Evolutionary conservation across 2,329 filamentous ascomycete species (phyloP).

Genomic region (Tolypocladium guangdongense): DNA sequence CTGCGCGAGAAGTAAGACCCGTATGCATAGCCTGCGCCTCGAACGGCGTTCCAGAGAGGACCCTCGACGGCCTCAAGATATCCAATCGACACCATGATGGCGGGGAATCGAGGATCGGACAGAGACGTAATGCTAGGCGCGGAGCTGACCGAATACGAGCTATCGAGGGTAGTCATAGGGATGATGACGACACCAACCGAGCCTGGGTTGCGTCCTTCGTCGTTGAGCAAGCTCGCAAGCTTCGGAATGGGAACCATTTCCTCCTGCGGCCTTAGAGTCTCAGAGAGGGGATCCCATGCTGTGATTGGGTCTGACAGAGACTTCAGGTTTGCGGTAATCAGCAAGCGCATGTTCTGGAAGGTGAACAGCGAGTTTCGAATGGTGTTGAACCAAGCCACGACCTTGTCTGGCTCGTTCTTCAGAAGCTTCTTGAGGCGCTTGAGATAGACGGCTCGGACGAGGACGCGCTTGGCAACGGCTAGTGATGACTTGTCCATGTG

Average conservation of each 20-base stretch:
- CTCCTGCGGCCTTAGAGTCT: constrained; percentile 23
- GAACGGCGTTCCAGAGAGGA: constrained; percentile 85
- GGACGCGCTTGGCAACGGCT: constrained; percentile 63
- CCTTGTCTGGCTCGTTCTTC: constrained; percentile 60
- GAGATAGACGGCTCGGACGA: constrained; percentile 81
- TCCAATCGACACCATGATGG: constrained; percentile 76
- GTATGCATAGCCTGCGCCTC: constrained; percentile 88
- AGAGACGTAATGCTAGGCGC: constrained; percentile 65
- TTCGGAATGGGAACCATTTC: constrained; percentile 61
- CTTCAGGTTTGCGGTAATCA: constrained; percentile 71
- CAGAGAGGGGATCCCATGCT: constrained; percentile 55
- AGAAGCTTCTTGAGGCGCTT: constrained; percentile 76
- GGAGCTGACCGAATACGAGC: constrained; percentile 73
- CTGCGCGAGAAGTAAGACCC: constrained; percentile 71
- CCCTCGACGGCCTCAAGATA: constrained; percentile 93
- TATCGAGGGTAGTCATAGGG: constrained; percentile 87
- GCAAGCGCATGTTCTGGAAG: constrained; percentile 73
- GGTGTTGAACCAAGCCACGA: constrained; percentile 67
- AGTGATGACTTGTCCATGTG: constrained; percentile 71
- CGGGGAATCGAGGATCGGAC: constrained; percentile 66
- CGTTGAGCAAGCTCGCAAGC: constrained; percentile 59
- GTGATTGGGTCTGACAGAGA: constrained; percentile 66
- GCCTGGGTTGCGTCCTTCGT: constrained; percentile 65
- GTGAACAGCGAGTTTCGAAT: constrained; percentile 68
- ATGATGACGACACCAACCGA: constrained; percentile 65